Evolutionary conservation across 768 basidiomycete genomes (phyloP), one percentile per base, ranked within the genome.

Genomic region (Lepiota brunneoincarnata): DNA sequence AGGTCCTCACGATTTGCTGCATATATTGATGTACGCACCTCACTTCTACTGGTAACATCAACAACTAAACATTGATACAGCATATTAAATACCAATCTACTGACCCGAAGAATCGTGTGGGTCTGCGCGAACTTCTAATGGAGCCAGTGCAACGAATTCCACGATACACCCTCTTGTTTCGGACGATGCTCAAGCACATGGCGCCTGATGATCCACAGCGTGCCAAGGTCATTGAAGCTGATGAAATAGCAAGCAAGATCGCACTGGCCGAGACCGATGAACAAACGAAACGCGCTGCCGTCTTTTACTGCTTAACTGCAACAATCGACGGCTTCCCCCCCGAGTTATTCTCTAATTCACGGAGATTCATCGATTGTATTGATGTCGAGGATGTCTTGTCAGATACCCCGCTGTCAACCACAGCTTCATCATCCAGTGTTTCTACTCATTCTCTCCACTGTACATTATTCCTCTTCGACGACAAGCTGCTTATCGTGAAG

Each of bases 61-160:
- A 41, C 51, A 52, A 56, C 43, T 39, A 11, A 59, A 44, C 21
- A 43, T 31, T 60, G 56, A 54, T 51, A 15, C 61, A 94, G 91
- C 86, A 86, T 54, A 86, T 92, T 68, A 94, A 96, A 75, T 96
- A 95, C 65, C 83, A 87, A 58, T 82, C 82, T 14, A 74, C 82
- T 18, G 91, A 91, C 59, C 68, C 78, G 26, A 79, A 79, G 61
- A 93, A 91, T 65, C 89, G 93, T 37, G 81, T 96, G 52, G 93
- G 91, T 40, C 75, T 98, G 51, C 81, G 94, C 23, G 94, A 96
- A 66, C 81, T 97, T 45, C 78, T 98, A 18, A 96, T 96, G 86
- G 95, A 98, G 60, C 95, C 95, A 14, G 92, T 97, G 4, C 95
- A 98, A 64, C 85, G 95, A 31, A 93, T 98, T 63, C 94, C 95